Percentiles rank a stretch among this genome's conserved stretches.
Evolutionary conservation across 2,329 filamentous ascomycete species (phyloP).

Genomic region (Fusarium robinianum): DNA sequence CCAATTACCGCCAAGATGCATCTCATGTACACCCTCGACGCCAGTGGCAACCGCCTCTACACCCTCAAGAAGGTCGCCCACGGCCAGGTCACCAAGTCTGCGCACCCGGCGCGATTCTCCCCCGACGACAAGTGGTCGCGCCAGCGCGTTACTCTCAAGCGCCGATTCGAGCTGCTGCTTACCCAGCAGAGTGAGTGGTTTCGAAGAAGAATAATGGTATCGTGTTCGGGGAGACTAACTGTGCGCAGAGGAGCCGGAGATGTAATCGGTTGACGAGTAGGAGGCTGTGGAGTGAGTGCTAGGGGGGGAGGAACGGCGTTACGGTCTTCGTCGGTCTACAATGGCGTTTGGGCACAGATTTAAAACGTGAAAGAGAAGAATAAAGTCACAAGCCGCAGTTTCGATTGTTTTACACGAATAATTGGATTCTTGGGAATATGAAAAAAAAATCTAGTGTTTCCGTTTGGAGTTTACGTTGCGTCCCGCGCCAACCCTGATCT

Average conservation of each 20-base stretch:
- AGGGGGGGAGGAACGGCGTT: constrained; percentile 19
- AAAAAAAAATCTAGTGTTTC: constrained; percentile 48
- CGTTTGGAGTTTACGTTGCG: constrained; percentile 82
- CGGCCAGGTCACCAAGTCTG: constrained; percentile 90
- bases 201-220: no score
- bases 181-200: constrained; percentile 72
- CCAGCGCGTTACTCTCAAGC: constrained; percentile 93
- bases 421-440: constrained; percentile 22
- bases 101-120: constrained; percentile 94
- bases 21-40: constrained; percentile 82
- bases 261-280: not conserved
- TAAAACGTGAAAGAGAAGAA: constrained; percentile 4
- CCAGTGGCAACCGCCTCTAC: constrained; percentile 85
- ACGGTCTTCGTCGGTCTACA: no score
- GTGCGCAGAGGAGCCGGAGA: constrained; percentile 31
- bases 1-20: constrained; percentile 50
- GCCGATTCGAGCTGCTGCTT: constrained; percentile 84
- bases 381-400: not conserved
- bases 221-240: constrained; percentile 1
- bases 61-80: constrained; percentile 89
- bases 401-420: no score
- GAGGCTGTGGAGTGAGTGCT: constrained; percentile 15
- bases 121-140: constrained; percentile 99
- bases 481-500: constrained; percentile 81
- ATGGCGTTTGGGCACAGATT: constrained; percentile 2